Evolutionary conservation across 176 grass and related monocot species (phyloP).

Genomic region (Puya raimondii): DNA sequence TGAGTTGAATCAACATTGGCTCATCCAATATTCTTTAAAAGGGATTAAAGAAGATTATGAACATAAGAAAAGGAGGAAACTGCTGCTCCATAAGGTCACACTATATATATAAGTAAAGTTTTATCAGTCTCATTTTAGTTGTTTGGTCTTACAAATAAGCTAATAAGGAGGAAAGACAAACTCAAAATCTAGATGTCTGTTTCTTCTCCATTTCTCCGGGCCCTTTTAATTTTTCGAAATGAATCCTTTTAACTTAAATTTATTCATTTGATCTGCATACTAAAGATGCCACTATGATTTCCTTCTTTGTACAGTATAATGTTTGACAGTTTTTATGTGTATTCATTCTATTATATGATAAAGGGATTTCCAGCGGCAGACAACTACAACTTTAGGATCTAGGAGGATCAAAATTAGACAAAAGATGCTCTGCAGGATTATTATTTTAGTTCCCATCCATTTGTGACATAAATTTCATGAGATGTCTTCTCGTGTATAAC

Average conservation of each 20-base stretch:
- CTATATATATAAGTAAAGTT: not conserved
- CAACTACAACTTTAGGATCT: not conserved
- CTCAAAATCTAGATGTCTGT: too few species aligned
- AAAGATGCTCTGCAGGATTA: not conserved
- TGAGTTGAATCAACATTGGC: not conserved
- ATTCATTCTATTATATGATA: too few species aligned
- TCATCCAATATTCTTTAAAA: not conserved
- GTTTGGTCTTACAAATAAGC: not conserved
- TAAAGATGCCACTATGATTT: too few species aligned
- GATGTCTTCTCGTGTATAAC: constrained; percentile 13
- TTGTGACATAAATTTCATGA: not conserved
- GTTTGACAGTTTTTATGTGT: too few species aligned
- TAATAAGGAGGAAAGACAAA: too few species aligned
- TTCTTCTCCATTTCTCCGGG: too few species aligned
- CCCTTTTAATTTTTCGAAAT: too few species aligned
- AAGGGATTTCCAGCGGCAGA: too few species aligned
- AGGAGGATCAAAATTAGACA: not conserved
- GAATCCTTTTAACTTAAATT: too few species aligned
- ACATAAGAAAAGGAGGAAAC: not conserved
- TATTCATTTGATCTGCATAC: too few species aligned
- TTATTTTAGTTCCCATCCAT: not conserved
- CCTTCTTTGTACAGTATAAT: too few species aligned
- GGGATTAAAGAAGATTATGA: not conserved
- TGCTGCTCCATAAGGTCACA: not conserved
- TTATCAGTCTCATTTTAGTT: not conserved